These are phyloP conservation scores for Colletotrichum chlorophyti DNA, from an alignment of 2,329 filamentous ascomycete genomes.

Conservation along the genomic window DNA sequence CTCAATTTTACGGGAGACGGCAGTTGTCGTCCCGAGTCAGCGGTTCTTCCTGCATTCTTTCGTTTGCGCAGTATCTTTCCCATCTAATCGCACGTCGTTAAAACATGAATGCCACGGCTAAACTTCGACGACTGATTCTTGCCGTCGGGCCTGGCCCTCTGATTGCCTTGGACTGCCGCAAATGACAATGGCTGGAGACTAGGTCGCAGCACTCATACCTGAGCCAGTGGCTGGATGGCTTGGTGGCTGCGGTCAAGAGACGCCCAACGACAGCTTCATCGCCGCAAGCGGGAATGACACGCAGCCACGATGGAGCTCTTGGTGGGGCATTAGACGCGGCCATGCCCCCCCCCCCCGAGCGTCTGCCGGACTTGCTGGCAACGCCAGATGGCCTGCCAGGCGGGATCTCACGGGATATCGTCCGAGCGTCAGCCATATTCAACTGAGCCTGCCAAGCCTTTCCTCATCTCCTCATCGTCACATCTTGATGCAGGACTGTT, in stretches of 20 bases:
- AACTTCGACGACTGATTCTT: neutral
- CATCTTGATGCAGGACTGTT: neutral
- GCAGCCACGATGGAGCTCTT: conserved; percentile 10
- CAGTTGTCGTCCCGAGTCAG: too few species aligned
- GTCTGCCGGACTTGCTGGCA: conserved; percentile 8
- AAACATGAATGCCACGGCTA: neutral
- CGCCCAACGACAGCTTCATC: neutral
- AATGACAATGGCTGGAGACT: neutral
- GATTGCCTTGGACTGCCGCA: neutral
- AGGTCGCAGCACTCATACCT: neutral
- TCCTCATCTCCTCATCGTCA: neutral
- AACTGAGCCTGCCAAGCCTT: neutral
- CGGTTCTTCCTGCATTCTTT: neutral
- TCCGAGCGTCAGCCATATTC: conserved; percentile 4
- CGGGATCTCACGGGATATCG: conserved; percentile 7
- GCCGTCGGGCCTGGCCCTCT: neutral
- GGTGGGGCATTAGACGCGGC: neutral
- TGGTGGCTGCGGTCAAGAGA: conserved; percentile 13
- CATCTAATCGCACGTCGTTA: neutral
- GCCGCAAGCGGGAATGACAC: conserved; percentile 5
- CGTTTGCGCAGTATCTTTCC: neutral
- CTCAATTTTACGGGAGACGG: conserved; percentile 9
- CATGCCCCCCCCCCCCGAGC: conserved; percentile 5
- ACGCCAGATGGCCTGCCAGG: conserved; percentile 7
- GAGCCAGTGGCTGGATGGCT: conserved; percentile 19